Base-by-base conservation (phyloP, 1,284 basidiomycete genomes). In the Ustilago trichophora region DNA sequence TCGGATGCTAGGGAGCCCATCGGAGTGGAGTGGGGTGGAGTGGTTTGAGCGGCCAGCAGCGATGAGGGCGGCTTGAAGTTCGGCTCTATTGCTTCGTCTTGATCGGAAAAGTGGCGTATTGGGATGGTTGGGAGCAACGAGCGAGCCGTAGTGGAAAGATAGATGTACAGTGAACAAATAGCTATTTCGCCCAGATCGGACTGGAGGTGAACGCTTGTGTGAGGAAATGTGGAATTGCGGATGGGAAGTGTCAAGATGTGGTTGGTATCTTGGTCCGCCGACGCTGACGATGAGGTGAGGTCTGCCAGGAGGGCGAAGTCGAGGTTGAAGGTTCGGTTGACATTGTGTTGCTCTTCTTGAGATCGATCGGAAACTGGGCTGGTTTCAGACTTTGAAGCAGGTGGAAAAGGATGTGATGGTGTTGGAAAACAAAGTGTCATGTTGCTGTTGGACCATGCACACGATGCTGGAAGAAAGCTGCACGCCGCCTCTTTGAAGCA, bases 161-260 rank as follows among this genome's bases (percentile, higher is more conserved):
- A 3, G 27, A 16, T 6, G 56, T 52, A 13, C 41, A 46, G 49
- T 64, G 57, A 4, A 70, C 49, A 16, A 62, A 60, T 4, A 70
- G 41, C n/a, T n/a, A 33, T 49, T 60, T 9, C 29, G 34, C 2
- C 42, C 41, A 1, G 33, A 18, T 8, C 37, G 9, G 54, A 36
- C 12, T 15, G 32, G 9, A 63, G 51, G 18, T 53, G 55, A 1
- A 52, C 36, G 46, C 57, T 40, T 65, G 67, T 0, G 62, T 56
- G 12, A 65, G 27, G 16, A 65, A 70, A 47, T 38, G 24, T 0
- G 57, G 31, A 22, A 49, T 1, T 36, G 42, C 1, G 34, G 24
- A 18, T 70, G 67, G 1, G 62, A 50, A 70, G 46, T 0, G 42
- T 50, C 0, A 70, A 33, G 24, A 70, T 34, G 19, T 70, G 67